Evolutionary conservation across 2,329 filamentous ascomycete species (phyloP).

Genomic region (Colletotrichum sp.): DNA sequence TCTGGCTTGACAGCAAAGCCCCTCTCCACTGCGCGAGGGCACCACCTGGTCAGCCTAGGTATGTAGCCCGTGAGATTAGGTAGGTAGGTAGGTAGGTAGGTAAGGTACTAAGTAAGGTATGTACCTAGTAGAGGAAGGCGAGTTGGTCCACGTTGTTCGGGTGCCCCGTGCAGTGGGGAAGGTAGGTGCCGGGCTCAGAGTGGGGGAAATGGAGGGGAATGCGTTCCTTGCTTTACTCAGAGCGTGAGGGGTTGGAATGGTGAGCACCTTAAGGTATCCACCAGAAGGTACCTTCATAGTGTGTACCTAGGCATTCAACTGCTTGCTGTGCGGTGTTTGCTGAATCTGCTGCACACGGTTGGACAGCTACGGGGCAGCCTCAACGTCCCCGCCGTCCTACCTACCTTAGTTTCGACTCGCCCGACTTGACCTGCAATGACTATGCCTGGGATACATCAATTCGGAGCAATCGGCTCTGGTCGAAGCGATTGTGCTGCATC

Average conservation of each 20-base stretch:
- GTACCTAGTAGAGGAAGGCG: background rate
- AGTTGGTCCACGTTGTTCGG: background rate
- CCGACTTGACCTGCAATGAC: background rate
- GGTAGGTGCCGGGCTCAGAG: background rate
- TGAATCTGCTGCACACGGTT: too few relatives aligned
- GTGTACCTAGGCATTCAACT: too few relatives aligned
- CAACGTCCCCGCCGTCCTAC: too few relatives aligned
- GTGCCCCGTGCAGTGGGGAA: background rate
- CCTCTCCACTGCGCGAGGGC: background rate
- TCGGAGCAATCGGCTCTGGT: background rate
- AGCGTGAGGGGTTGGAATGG: background rate
- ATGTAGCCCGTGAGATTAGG: background rate
- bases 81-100: background rate
- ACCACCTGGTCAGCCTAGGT: background rate
- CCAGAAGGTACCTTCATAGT: background rate
- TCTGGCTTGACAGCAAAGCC: conserved; percentile 6
- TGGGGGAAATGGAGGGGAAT: background rate
- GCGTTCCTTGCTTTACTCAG: background rate
- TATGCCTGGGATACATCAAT: background rate
- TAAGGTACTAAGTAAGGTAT: background rate
- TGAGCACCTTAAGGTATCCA: background rate
- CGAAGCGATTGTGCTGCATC: background rate
- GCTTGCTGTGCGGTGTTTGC: too few relatives aligned
- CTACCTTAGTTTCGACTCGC: background rate
- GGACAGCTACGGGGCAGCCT: too few relatives aligned